Evolutionary conservation across 176 grass and related monocot genomes (phyloP).

Genomic region (Stipa capillata): DNA sequence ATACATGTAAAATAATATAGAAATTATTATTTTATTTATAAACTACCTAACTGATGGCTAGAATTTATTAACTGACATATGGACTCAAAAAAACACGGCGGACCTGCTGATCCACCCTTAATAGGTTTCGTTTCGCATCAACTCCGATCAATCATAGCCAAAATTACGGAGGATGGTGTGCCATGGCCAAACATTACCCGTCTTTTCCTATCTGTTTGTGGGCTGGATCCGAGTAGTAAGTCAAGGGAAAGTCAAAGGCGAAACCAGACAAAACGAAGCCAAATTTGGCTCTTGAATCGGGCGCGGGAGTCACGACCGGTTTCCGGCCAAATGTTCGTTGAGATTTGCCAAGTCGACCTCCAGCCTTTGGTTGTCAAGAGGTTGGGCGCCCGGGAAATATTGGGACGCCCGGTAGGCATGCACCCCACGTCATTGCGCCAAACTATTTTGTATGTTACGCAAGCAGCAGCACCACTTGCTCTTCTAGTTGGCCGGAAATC

Average conservation of each 20-base stretch:
- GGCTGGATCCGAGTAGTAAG: background rate
- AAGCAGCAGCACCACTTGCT: background rate
- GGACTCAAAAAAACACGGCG: too few relatives aligned
- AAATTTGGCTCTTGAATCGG: background rate
- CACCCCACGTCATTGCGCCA: background rate
- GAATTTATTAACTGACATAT: too few relatives aligned
- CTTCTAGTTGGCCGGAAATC: background rate
- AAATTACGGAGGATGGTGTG: conserved; percentile 4
- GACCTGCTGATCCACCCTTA: too few relatives aligned
- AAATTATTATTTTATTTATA: too few relatives aligned
- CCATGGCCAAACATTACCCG: conserved; percentile 14
- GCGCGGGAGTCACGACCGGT: background rate
- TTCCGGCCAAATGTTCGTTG: conserved; percentile 18
- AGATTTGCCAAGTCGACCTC: background rate
- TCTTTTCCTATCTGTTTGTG: background rate
- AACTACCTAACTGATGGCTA: too few relatives aligned
- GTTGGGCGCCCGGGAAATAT: conserved; percentile 18
- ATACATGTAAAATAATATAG: too few relatives aligned
- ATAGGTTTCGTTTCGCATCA: too few relatives aligned
- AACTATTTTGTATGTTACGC: background rate
- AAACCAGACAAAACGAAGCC: conserved; percentile 12
- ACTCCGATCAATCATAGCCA: conserved; percentile 6
- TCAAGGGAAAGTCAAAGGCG: conserved; percentile 3
- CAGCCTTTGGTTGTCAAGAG: background rate
- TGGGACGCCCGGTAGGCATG: background rate